Conservation (phyloP, 1,284 basidiomycete species). For the Phlebopus sp. region DNA sequence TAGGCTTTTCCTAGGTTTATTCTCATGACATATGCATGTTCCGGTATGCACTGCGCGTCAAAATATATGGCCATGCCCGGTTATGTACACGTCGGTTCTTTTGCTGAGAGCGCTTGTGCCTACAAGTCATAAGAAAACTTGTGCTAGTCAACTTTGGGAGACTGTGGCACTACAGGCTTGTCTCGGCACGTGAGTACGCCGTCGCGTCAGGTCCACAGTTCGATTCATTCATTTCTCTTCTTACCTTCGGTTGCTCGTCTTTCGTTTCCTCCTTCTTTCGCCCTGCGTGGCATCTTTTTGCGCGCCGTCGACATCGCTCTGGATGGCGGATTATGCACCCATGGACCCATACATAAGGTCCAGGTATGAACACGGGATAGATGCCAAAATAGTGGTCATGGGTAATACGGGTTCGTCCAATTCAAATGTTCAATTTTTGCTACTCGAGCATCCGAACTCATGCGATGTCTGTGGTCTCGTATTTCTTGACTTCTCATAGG, state of each 20-base stretch:
- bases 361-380: slow-evolving; percentile 77
- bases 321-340: slow-evolving; percentile 45
- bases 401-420: slow-evolving; percentile 79
- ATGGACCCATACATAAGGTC: slow-evolving; percentile 63
- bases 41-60: slow-evolving; percentile 12
- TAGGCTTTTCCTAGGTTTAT: slow-evolving; percentile 35
- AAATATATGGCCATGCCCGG: slow-evolving; percentile 27
- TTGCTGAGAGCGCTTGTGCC: slow-evolving; percentile 4
- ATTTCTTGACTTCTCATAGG: slow-evolving; percentile 42
- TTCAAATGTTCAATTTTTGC: slow-evolving; percentile 9
- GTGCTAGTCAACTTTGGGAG: slow-evolving; percentile 1
- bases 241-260: slow-evolving; percentile 17
- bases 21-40: slow-evolving; percentile 16
- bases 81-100: slow-evolving; percentile 25
- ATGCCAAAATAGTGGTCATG: slow-evolving; percentile 97
- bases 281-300: slow-evolving; percentile 34
- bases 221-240: slow-evolving; percentile 16
- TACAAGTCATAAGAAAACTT: slow-evolving; percentile 21
- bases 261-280: slow-evolving; percentile 20
- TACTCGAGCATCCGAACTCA: slow-evolving; percentile 4
- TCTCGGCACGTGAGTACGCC: slow-evolving; percentile 29
- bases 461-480: slow-evolving; percentile 9
- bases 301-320: slow-evolving; percentile 27
- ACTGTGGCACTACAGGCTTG: slow-evolving; percentile 2
- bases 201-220: slow-evolving; percentile 31